Evolutionary conservation across 352 stramenopile genomes (phyloP).

Genomic region (Phytophthora litchii): DNA sequence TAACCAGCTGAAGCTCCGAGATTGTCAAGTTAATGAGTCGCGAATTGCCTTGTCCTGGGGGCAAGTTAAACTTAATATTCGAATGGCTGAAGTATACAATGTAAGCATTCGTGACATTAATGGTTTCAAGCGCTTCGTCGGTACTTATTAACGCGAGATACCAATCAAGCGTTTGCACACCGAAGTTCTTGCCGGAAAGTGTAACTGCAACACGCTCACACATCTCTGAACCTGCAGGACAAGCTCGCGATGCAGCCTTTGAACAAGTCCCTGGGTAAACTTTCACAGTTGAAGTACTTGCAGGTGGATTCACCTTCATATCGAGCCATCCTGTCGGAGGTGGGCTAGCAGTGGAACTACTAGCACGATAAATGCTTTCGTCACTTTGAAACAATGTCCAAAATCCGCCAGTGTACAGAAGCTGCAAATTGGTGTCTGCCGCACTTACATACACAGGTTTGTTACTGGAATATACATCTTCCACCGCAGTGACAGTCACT

Average conservation of each 20-base stretch:
- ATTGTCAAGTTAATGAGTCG: conserved; percentile 44
- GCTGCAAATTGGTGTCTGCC: conserved; percentile 18
- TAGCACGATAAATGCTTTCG: conserved; percentile 32
- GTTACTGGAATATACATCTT: conserved; percentile 44
- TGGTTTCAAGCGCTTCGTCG: conserved; percentile 24
- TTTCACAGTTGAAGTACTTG: conserved; percentile 30
- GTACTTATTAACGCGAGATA: conserved; percentile 41
- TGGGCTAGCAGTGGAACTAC: conserved; percentile 28
- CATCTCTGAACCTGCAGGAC: conserved; percentile 45
- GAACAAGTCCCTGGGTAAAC: conserved; percentile 46
- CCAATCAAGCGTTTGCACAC: conserved; percentile 45
- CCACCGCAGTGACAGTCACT: conserved; percentile 39
- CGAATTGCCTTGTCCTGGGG: conserved; percentile 51
- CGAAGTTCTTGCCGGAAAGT: conserved; percentile 61
- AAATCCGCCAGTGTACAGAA: conserved; percentile 41
- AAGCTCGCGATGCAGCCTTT: conserved; percentile 27
- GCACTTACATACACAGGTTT: conserved; percentile 46
- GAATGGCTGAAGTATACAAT: conserved; percentile 68
- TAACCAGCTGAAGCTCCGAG: conserved; percentile 36
- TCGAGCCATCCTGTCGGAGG: conserved; percentile 44
- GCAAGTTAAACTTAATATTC: conserved; percentile 61
- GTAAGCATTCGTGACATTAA: conserved; percentile 42
- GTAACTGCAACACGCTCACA: conserved; percentile 57
- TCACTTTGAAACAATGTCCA: conserved; percentile 42
- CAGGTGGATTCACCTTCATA: conserved; percentile 18